Conservation (phyloP, 176 grass and related monocot genomes). For the Hyparrhenia diplandra region DNA sequence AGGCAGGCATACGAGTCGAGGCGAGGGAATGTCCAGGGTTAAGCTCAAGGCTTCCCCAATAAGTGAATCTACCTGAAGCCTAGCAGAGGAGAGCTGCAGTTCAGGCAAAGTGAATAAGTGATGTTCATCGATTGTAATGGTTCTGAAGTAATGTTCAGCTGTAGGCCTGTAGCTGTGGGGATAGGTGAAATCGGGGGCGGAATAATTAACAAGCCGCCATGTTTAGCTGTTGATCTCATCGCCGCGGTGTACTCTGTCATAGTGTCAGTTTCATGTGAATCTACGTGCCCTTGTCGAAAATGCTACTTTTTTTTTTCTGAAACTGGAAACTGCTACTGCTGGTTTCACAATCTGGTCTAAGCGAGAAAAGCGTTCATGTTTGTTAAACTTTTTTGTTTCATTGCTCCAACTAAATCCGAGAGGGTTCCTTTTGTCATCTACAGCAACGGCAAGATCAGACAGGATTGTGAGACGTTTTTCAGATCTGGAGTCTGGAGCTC, state of each 20-base stretch:
- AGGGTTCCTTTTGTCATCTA: not conserved
- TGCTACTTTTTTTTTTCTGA: no score
- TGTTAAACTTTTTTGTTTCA: not conserved
- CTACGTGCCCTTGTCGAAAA: not conserved
- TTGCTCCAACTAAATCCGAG: not conserved
- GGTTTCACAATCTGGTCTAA: not conserved
- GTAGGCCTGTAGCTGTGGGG: not conserved
- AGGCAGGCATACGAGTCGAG: constrained; percentile 42
- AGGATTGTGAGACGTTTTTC: not conserved
- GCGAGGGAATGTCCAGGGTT: constrained; percentile 20
- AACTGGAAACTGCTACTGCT: not conserved
- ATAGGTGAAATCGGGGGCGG: not conserved
- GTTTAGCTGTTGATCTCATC: not conserved
- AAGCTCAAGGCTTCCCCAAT: not conserved
- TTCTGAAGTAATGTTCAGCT: not conserved
- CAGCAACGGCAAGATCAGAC: not conserved
- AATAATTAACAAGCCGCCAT: not conserved
- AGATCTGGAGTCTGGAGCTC: not conserved
- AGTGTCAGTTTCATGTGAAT: not conserved
- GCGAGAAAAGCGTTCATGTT: not conserved
- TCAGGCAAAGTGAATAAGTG: not conserved
- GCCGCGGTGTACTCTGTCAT: not conserved
- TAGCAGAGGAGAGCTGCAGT: not conserved
- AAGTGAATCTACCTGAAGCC: not conserved
- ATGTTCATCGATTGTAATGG: constrained; percentile 1